Evolutionary conservation across 2,329 filamentous ascomycete species (phyloP).

Genomic region (Phaeosphaeria sp.): DNA sequence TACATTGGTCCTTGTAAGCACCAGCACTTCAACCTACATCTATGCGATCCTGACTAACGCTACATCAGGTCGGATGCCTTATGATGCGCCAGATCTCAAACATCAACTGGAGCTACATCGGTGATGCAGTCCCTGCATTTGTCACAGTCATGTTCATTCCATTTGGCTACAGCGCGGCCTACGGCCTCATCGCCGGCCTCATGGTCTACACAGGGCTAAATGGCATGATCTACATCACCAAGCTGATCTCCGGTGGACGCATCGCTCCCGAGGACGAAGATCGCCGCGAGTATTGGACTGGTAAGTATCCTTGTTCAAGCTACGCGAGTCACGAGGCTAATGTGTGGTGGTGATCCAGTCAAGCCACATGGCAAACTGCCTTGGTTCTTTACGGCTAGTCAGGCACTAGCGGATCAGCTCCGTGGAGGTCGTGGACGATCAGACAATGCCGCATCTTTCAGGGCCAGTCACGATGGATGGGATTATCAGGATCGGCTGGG

Average conservation of each 20-base stretch:
- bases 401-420: constrained; percentile 31
- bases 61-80: constrained; percentile 67
- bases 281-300: constrained; percentile 81
- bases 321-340: constrained; percentile 18
- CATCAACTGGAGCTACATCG: constrained; percentile 88
- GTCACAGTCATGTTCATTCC: constrained; percentile 85
- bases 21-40: neutral
- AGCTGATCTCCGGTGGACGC: constrained; percentile 69
- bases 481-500: constrained; percentile 31
- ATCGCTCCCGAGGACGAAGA: constrained; percentile 78
- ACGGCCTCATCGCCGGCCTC: constrained; percentile 83
- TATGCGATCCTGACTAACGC: constrained; percentile 16
- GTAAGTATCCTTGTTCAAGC: constrained; percentile 52
- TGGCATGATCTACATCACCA: constrained; percentile 71
- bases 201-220: constrained; percentile 79
- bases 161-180: constrained; percentile 87
- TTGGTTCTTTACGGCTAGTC: constrained; percentile 42
- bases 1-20: constrained; percentile 76
- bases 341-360: constrained; percentile 28
- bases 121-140: constrained; percentile 84
- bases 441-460: constrained; percentile 30
- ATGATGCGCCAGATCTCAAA: constrained; percentile 76
- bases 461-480: constrained; percentile 31
- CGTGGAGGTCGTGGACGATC: constrained; percentile 17
- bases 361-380: constrained; percentile 41